A percentile compares a stretch with the other conserved stretches of the same genome.
Conservation (phyloP, 805 yeast species). For the Saccharomycopsis selenospora region DNA sequence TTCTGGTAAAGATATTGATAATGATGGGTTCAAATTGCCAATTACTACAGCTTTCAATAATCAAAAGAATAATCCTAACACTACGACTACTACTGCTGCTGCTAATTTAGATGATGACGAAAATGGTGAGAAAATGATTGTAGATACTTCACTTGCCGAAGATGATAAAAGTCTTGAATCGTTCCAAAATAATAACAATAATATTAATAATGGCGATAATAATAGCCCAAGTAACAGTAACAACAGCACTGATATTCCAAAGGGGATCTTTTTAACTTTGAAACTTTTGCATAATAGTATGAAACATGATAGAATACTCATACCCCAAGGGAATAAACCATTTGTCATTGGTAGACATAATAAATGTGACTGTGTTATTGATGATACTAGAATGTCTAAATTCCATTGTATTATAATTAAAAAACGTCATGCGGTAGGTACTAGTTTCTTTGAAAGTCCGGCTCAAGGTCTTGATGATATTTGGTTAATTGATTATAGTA, state of each 20-base stretch:
- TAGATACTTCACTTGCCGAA: background rate
- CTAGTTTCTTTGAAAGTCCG: constrained; percentile 57
- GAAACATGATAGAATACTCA: constrained; percentile 39
- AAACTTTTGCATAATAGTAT: constrained; percentile 43
- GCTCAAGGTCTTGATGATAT: constrained; percentile 67
- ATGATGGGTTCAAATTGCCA: background rate
- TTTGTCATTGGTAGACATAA: constrained; percentile 70
- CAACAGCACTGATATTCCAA: constrained; percentile 36
- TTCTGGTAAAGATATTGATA: constrained; percentile 3
- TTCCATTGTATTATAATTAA: constrained; percentile 67
- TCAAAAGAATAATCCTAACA: constrained; percentile 1
- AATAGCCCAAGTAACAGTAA: constrained; percentile 23
- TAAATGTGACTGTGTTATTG: constrained; percentile 51
- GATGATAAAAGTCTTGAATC: constrained; percentile 5
- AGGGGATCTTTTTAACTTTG: constrained; percentile 58
- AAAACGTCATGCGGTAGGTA: constrained; percentile 54
- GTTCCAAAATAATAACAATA: constrained; percentile 20
- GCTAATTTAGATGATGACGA: constrained; percentile 20
- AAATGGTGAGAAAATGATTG: constrained; percentile 17
- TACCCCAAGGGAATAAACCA: constrained; percentile 62
- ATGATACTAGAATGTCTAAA: constrained; percentile 76
- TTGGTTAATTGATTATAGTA: constrained; percentile 74
- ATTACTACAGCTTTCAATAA: constrained; percentile 1
- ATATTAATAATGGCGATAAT: constrained; percentile 10
- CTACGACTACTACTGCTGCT: background rate